Conservation (phyloP, 257 asterid species). For the Plantago ovata region DNA sequence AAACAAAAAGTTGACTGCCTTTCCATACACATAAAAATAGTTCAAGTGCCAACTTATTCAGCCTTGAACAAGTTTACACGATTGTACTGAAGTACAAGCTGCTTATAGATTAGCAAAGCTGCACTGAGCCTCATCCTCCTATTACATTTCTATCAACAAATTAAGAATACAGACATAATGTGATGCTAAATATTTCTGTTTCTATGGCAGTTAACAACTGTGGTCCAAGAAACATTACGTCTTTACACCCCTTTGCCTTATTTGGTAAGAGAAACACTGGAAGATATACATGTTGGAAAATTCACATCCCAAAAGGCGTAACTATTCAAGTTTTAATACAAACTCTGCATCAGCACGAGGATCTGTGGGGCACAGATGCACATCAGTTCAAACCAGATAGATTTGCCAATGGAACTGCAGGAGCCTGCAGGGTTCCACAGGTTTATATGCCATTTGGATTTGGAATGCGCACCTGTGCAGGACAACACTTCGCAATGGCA, state of each 20-base stretch:
- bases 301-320: conserved; percentile 51
- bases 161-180: neutral
- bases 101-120: too few species aligned
- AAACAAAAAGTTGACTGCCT: too few species aligned
- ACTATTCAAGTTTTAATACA: conserved; percentile 53
- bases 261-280: conserved; percentile 58
- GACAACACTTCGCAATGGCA: conserved; percentile 69
- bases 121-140: too few species aligned
- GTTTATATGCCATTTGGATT: conserved; percentile 75
- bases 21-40: too few species aligned
- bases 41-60: too few species aligned
- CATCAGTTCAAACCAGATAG: conserved; percentile 60
- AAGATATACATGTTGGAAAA: conserved; percentile 46
- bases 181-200: conserved; percentile 2
- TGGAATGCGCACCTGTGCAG: conserved; percentile 55
- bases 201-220: conserved; percentile 47
- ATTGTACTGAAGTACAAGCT: too few species aligned
- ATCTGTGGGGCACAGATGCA: conserved; percentile 54
- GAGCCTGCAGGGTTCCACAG: conserved; percentile 63
- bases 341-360: conserved; percentile 42
- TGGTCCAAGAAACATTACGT: conserved; percentile 65
- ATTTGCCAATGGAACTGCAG: conserved; percentile 46
- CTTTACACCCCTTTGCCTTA: conserved; percentile 69
- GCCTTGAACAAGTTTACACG: too few species aligned
- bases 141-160: neutral